Evolutionary conservation across 805 yeast species (phyloP), one percentile per base, ranked within the genome.

Genomic region (Blastobotrys americana): DNA sequence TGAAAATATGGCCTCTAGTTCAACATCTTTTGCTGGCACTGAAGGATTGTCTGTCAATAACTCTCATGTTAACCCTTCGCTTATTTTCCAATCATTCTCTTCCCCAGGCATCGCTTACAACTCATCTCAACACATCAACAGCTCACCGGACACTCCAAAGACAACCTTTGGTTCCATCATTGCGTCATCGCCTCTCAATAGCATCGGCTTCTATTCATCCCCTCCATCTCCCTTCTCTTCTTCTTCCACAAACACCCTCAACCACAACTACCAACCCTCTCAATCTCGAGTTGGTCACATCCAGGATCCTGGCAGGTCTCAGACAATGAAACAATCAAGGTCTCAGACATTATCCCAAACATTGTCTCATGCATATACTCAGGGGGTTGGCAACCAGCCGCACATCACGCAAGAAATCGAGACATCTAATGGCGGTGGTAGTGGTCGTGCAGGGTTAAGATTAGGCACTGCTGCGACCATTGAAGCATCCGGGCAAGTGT

Each of bases 151-250:
- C n/a, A 39, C 42, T 19, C 54, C 53, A 21, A 50, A 51, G 22
- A 44, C 55, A 28, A n/a, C n/a, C n/a, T 51, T 51, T 39, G 48
- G 53, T 17, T 34, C 46, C 31, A 46, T 52, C 41, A 45, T 52
- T 36, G 45, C 42, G 22, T 52, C 55, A 13, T 52, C 56, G 20
- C 55, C 55, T 3, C 51, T 51, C 19, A 50, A 51, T 39, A 47
- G 42, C 18, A 54, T 25, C 31, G 31, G 54, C 39, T 51, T 43
- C 39, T 42, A 31, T 13, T 44, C 51, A n/a, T 44, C 52, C 18
- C 54, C 54, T 15, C 48, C 47, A 8, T 25, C 31, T 13, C 31
- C 31, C 13, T 25, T 8, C 31, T 25, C 31, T 25, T 25, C 31
- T 8, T 25, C 31, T 13, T 8, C 31, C 31, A 25, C 31, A 13